phyloP scores from a whole-genome alignment of 345 rosid genomes.

The Bretschneidera sinensis region DNA sequence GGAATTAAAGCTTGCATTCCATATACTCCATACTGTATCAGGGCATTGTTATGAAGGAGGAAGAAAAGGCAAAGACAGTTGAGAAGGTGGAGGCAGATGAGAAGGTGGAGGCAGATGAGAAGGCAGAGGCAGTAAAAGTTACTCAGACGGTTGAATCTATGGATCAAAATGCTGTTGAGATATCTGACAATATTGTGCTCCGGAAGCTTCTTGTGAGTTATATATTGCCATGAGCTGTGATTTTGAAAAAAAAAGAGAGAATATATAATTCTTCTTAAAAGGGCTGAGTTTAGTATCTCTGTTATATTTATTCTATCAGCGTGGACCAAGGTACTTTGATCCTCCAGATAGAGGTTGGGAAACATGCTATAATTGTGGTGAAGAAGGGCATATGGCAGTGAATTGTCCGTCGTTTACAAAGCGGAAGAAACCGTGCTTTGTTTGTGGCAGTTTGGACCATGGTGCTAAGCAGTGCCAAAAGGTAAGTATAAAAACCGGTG shows the following conservation, averaged over 20 bases:
- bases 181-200: slow-evolving; percentile 50
- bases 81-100: too few species aligned
- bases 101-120: slow-evolving; percentile 26
- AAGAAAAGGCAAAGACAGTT: slow-evolving; percentile 30
- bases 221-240: slow-evolving; percentile 15
- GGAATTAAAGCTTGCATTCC: neutral
- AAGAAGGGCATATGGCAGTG: slow-evolving; percentile 78
- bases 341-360: slow-evolving; percentile 71
- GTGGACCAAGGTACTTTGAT: slow-evolving; percentile 87
- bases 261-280: slow-evolving; percentile 1
- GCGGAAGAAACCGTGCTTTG: slow-evolving; percentile 72
- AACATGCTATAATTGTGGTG: slow-evolving; percentile 78
- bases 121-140: slow-evolving; percentile 19
- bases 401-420: slow-evolving; percentile 56
- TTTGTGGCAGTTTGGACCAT: slow-evolving; percentile 90
- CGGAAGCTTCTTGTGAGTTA: slow-evolving; percentile 98
- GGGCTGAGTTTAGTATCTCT: slow-evolving; percentile 22
- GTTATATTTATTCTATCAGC: slow-evolving; percentile 51
- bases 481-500: slow-evolving; percentile 24
- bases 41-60: slow-evolving; percentile 30
- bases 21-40: slow-evolving; percentile 12
- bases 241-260: slow-evolving; percentile 17
- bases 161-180: slow-evolving; percentile 25
- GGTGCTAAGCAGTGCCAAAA: slow-evolving; percentile 66
- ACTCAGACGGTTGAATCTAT: slow-evolving; percentile 24